These are phyloP conservation scores for Mycena rosella DNA, from an alignment of 768 basidiomycete genomes.

Conservation along the genomic window DNA sequence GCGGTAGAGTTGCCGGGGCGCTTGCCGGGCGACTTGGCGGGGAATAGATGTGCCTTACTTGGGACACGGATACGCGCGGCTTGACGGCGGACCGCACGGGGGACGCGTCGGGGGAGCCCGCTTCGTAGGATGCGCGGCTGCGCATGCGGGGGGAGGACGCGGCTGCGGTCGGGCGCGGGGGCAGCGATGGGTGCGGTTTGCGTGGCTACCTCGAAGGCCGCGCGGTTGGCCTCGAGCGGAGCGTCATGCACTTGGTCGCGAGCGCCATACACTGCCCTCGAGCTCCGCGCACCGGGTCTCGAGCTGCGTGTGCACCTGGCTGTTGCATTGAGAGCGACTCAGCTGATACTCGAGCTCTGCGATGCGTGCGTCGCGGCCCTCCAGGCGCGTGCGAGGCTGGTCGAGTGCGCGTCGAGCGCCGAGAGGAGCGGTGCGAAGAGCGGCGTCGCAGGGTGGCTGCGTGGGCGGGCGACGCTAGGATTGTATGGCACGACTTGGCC, in stretches of 20 bases:
- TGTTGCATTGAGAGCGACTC: not conserved
- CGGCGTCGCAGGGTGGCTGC: not conserved
- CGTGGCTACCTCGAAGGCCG: not conserved
- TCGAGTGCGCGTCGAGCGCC: not conserved
- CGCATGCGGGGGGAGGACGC: not conserved
- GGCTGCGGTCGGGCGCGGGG: not conserved
- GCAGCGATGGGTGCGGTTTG: not conserved
- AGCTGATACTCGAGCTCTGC: conserved; percentile 1
- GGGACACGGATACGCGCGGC: not conserved
- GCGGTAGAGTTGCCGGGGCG: too few relatives aligned
- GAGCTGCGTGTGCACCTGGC: not conserved
- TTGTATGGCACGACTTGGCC: not conserved
- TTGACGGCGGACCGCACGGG: not conserved
- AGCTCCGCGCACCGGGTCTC: not conserved
- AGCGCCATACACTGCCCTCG: not conserved
- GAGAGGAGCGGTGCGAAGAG: conserved; percentile 2
- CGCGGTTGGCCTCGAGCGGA: not conserved
- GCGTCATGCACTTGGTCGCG: not conserved
- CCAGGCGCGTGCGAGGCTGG: not conserved
- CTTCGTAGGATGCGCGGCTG: conserved; percentile 13
- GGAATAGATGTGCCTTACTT: too few relatives aligned
- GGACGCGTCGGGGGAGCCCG: not conserved
- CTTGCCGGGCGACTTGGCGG: not conserved
- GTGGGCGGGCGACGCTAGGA: not conserved
- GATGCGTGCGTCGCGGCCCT: conserved; percentile 7